Evolutionary conservation across 768 basidiomycete species (phyloP).

Genomic region (Mycena rebaudengoi): DNA sequence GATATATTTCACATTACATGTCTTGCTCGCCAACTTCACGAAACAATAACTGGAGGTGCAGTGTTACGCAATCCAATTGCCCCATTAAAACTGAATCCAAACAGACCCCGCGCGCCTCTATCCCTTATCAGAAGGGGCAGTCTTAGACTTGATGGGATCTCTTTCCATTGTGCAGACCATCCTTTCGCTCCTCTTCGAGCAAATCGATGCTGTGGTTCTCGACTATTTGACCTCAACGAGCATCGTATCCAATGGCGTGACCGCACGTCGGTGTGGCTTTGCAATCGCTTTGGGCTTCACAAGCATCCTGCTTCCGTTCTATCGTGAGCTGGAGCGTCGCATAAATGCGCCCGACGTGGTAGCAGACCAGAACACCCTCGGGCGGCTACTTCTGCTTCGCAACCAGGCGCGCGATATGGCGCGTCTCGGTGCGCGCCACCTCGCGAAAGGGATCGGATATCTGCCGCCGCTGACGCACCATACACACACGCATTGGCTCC

Average conservation of each 20-base stretch:
- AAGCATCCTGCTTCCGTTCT: conserved; percentile 6
- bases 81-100: too few species aligned
- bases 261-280: background rate
- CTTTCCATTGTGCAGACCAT: conserved; percentile 4
- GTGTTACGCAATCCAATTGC: too few species aligned
- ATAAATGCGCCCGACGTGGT: background rate
- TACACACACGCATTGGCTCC: conserved; percentile 8
- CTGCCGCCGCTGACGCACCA: conserved; percentile 10
- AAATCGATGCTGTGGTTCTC: background rate
- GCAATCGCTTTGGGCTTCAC: background rate
- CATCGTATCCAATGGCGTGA: background rate
- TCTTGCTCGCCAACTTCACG: too few species aligned
- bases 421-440: background rate
- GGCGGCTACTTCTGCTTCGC: background rate
- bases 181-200: conserved; percentile 5
- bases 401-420: background rate
- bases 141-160: background rate
- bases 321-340: conserved; percentile 17
- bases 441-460: conserved; percentile 4
- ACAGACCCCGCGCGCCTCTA: conserved; percentile 18
- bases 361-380: background rate
- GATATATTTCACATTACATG: too few species aligned
- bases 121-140: conserved; percentile 13
- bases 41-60: too few species aligned
- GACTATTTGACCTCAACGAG: too few species aligned